Conservation (phyloP, 192 early-diverging fungal genomes). For the Gaertneriomyces semiglobifer region DNA sequence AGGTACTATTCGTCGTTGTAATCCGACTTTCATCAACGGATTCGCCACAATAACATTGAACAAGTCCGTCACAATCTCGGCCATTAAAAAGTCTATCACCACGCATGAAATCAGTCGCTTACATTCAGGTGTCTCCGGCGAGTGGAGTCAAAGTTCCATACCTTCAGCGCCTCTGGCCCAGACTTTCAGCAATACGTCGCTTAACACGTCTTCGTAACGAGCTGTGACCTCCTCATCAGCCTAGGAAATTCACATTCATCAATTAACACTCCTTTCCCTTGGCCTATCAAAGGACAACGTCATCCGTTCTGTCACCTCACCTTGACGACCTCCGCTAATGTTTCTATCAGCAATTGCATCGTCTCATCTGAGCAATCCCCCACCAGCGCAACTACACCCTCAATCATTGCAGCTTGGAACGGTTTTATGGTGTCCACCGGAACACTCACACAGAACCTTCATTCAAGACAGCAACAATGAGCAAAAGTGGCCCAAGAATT, state of each 20-base stretch:
- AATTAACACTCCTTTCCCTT: not conserved
- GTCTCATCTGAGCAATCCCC: constrained; percentile 63
- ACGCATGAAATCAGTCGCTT: not conserved
- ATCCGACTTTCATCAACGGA: constrained; percentile 52
- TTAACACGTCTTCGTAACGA: constrained; percentile 66
- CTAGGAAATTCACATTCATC: constrained; percentile 17
- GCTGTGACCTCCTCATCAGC: constrained; percentile 71
- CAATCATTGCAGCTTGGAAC: constrained; percentile 59
- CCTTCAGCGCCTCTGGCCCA: constrained; percentile 74
- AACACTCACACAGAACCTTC: constrained; percentile 9
- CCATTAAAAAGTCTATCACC: constrained; percentile 65
- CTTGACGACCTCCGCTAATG: constrained; percentile 57
- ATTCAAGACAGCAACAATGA: constrained; percentile 2
- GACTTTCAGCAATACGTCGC: constrained; percentile 69
- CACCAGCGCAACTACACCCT: constrained; percentile 55
- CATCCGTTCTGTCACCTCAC: constrained; percentile 32
- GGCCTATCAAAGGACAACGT: not conserved
- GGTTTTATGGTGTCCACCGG: constrained; percentile 29
- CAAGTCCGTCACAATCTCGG: constrained; percentile 71
- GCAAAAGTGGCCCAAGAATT: no score
- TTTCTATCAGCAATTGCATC: constrained; percentile 65
- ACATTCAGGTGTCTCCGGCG: not conserved
- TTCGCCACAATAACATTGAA: constrained; percentile 75
- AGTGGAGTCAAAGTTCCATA: constrained; percentile 14
- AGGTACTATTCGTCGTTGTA: constrained; percentile 74